These are phyloP conservation scores for Hippophae rhamnoides DNA, from an alignment of 306 rosid species.

Conservation along the genomic window DNA sequence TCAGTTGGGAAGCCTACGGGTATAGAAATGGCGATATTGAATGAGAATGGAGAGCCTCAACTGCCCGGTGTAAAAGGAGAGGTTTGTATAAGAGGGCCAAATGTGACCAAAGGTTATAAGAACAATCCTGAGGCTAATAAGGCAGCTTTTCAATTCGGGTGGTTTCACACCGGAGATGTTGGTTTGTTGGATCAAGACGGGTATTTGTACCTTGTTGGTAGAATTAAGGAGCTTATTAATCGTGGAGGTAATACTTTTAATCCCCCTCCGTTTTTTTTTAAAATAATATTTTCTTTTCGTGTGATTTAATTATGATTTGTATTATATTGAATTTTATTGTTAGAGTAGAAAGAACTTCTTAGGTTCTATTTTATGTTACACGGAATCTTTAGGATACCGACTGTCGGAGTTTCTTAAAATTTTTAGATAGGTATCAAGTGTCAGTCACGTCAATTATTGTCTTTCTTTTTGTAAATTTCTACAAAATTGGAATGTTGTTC, in stretches of 20 bases:
- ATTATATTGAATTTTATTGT: background rate
- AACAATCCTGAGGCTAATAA: conserved; percentile 60
- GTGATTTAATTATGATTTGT: background rate
- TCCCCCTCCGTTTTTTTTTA: background rate
- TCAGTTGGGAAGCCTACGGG: conserved; percentile 84
- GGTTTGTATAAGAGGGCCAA: conserved; percentile 70
- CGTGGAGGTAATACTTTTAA: conserved; percentile 61
- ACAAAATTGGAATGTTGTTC: no score
- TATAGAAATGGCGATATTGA: conserved; percentile 58
- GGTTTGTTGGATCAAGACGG: conserved; percentile 72
- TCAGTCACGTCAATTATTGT: no score
- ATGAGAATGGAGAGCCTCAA: conserved; percentile 38
- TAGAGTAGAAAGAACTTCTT: background rate
- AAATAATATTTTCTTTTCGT: background rate
- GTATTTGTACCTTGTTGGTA: conserved; percentile 84
- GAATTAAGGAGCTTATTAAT: conserved; percentile 89
- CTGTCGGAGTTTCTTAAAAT: background rate
- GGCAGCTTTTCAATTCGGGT: conserved; percentile 52
- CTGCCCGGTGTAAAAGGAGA: conserved; percentile 36
- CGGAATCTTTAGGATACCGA: background rate
- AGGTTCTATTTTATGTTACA: background rate
- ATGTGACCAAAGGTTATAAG: conserved; percentile 79
- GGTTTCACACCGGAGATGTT: conserved; percentile 92
- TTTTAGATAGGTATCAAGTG: no score
- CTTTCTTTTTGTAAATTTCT: no score